Evolutionary conservation across 2,329 filamentous ascomycete genomes (phyloP).

Genomic region (Colletotrichum sp.): DNA sequence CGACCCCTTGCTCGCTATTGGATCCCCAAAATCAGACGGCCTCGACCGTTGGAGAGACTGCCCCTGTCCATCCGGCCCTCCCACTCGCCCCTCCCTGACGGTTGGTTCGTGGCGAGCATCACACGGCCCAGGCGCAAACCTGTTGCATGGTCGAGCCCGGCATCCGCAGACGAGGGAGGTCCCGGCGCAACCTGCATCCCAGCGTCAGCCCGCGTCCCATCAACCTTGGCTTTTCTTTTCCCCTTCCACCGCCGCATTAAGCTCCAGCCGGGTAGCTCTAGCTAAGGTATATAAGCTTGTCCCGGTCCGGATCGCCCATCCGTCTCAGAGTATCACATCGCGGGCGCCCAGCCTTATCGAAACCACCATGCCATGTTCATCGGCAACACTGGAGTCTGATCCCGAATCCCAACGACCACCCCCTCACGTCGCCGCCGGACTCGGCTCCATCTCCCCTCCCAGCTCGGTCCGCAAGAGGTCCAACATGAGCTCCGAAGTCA

Average conservation of each 20-base stretch:
- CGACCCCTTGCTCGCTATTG: neutral
- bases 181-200: constrained; percentile 15
- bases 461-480: neutral
- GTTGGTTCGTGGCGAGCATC: constrained; percentile 3
- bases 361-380: neutral
- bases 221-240: neutral
- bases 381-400: neutral
- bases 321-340: neutral
- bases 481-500: constrained; percentile 17
- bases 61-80: neutral
- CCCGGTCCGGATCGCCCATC: neutral
- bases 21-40: neutral
- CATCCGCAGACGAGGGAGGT: constrained; percentile 3
- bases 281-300: constrained; percentile 20
- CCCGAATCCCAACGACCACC: neutral
- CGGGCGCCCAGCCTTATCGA: neutral
- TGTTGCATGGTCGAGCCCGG: constrained; percentile 16
- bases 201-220: constrained; percentile 3
- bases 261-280: neutral
- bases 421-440: neutral
- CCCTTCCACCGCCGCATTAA: constrained; percentile 2
- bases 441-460: neutral
- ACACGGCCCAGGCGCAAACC: constrained; percentile 2
- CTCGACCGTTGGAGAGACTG: neutral
- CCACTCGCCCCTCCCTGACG: neutral